A percentile compares a stretch with the other conserved stretches of the same genome.
Conservation (phyloP, 495 filamentous ascomycete genomes). For the Chaetomium fimeti region DNA sequence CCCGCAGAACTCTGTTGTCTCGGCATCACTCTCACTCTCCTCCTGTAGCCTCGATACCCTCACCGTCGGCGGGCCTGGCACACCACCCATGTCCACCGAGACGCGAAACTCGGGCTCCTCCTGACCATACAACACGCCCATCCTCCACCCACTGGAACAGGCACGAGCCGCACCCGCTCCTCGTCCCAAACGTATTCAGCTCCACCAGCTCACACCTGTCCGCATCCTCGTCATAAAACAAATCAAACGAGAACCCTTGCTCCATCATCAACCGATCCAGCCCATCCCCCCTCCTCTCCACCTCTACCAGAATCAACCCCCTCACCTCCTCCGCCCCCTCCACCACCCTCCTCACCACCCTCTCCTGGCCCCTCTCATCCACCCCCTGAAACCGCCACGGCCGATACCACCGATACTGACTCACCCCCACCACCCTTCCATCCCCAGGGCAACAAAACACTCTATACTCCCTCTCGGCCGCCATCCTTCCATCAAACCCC, state of each 20-base stretch:
- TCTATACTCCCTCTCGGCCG: slow-evolving; percentile 32
- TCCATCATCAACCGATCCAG: slow-evolving; percentile 22
- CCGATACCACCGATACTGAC: slow-evolving; percentile 3
- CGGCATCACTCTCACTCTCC: not conserved
- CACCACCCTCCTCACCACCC: slow-evolving; percentile 21
- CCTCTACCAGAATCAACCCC: not conserved
- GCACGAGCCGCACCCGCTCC: slow-evolving; percentile 33
- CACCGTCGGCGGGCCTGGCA: not conserved
- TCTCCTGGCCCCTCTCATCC: slow-evolving; percentile 5
- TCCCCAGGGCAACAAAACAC: slow-evolving; percentile 35
- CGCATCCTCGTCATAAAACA: slow-evolving; percentile 32
- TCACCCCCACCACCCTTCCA: not conserved
- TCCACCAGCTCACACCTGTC: slow-evolving; percentile 26
- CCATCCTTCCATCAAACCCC: slow-evolving; percentile 35
- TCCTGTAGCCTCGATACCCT: not conserved
- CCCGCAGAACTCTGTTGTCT: not conserved
- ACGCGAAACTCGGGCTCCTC: slow-evolving; percentile 20
- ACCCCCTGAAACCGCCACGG: slow-evolving; percentile 31
- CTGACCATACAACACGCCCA: slow-evolving; percentile 25
- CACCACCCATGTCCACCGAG: not conserved
- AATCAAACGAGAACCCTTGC: slow-evolving; percentile 35
- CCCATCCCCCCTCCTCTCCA: slow-evolving; percentile 1
- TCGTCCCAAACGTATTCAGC: slow-evolving; percentile 32
- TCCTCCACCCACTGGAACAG: slow-evolving; percentile 35
- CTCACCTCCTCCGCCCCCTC: slow-evolving; percentile 14